phyloP scores from a whole-genome alignment of 208 protist species.

The Crithidia sp. region DNA sequence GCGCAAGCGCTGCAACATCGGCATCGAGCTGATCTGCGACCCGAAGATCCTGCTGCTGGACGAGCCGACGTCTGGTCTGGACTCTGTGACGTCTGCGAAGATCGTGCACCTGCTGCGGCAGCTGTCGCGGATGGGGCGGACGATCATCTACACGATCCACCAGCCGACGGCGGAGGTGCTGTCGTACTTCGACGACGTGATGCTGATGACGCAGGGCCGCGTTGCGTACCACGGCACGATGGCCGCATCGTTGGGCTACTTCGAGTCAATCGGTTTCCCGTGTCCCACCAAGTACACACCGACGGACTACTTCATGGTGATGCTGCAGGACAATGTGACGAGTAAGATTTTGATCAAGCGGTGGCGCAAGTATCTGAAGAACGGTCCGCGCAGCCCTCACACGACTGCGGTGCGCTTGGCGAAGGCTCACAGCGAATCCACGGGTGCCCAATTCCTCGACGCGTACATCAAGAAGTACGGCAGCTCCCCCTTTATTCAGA shows the following conservation, averaged over 20 bases:
- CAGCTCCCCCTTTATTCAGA: conserved; percentile 60
- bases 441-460: conserved; percentile 51
- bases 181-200: conserved; percentile 90
- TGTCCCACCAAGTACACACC: conserved; percentile 80
- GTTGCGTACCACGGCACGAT: conserved; percentile 88
- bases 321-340: conserved; percentile 71
- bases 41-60: conserved; percentile 89
- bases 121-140: conserved; percentile 78
- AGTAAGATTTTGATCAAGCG: conserved; percentile 66
- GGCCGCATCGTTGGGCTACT: conserved; percentile 71
- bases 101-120: conserved; percentile 80
- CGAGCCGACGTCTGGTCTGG: conserved; percentile 91
- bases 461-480: conserved; percentile 52
- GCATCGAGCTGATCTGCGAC: conserved; percentile 88
- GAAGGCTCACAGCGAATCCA: conserved; percentile 37
- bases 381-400: conserved; percentile 50
- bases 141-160: conserved; percentile 95
- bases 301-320: conserved; percentile 88
- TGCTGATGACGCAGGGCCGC: conserved; percentile 84
- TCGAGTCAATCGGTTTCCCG: conserved; percentile 75
- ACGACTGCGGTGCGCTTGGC: conserved; percentile 54
- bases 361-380: conserved; percentile 70
- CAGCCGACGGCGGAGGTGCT: conserved; percentile 93
- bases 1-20: conserved; percentile 89
- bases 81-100: conserved; percentile 82